Percentiles rank a stretch among this genome's conserved stretches.
Conservation (phyloP, 148 eudicot genomes). For the Rhododendron henanense region DNA sequence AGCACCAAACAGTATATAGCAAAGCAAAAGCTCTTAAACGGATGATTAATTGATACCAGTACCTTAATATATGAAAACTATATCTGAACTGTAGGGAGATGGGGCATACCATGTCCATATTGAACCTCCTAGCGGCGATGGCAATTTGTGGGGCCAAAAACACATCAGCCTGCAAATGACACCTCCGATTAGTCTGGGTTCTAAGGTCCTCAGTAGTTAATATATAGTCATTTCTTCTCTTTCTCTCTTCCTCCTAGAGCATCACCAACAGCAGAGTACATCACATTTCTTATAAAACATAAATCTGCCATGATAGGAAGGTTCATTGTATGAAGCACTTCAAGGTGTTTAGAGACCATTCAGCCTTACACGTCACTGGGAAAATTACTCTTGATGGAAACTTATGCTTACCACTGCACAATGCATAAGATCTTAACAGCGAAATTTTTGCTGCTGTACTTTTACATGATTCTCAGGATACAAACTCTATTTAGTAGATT, state of each 20-base stretch:
- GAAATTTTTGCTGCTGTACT: not conserved
- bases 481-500: not conserved
- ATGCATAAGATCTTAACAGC: not conserved
- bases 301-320: not conserved
- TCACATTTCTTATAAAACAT: not conserved
- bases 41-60: not conserved
- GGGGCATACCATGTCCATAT: slow-evolving; percentile 52
- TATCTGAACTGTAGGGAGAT: not conserved
- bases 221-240: not conserved
- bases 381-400: not conserved
- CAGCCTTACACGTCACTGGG: not conserved
- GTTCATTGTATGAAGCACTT: not conserved
- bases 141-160: slow-evolving; percentile 66
- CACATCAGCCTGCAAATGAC: slow-evolving; percentile 57
- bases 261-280: not conserved
- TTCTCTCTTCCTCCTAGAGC: not conserved
- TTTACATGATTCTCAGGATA: not conserved
- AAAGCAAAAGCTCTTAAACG: not conserved
- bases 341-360: not conserved
- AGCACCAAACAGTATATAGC: not conserved
- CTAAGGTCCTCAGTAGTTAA: slow-evolving; percentile 3
- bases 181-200: not conserved
- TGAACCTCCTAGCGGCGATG: slow-evolving; percentile 40
- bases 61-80: not conserved
- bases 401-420: not conserved